These are phyloP conservation scores for Phytopythium oedochilum DNA, from an alignment of 352 stramenopile species.

Conservation along the genomic window DNA sequence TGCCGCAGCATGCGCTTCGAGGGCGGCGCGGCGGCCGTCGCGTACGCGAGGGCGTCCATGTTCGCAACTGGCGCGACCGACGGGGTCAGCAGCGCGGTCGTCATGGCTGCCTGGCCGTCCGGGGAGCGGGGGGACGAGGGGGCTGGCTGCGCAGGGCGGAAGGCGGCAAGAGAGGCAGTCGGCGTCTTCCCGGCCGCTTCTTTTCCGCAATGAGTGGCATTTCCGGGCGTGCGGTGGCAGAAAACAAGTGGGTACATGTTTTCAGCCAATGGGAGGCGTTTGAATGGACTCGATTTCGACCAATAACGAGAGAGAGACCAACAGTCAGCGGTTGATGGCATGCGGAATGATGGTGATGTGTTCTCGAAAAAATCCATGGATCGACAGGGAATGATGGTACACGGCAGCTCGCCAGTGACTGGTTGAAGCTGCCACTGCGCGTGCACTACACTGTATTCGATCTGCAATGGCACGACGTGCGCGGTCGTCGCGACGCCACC, in stretches of 20 bases:
- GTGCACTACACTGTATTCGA: too few relatives aligned
- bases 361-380: constrained; percentile 2
- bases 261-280: not conserved
- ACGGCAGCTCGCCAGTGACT: too few relatives aligned
- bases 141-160: not conserved
- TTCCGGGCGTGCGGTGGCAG: not conserved
- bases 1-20: constrained; percentile 59
- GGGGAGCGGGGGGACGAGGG: not conserved
- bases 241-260: constrained; percentile 4
- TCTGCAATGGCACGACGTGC: too few relatives aligned
- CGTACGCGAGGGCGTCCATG: constrained; percentile 20
- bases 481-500: not conserved
- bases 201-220: not conserved
- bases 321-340: not conserved
- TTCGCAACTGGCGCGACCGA: constrained; percentile 23
- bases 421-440: not conserved
- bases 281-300: not conserved
- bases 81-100: constrained; percentile 20
- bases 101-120: constrained; percentile 17
- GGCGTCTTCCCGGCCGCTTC: not conserved
- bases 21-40: constrained; percentile 5
- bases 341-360: not conserved
- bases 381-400: not conserved
- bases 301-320: not conserved
- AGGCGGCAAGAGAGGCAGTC: not conserved